Evolutionary conservation across 768 basidiomycete species (phyloP), one percentile per base, ranked within the genome.

Genomic region (Pleurotus platypus): DNA sequence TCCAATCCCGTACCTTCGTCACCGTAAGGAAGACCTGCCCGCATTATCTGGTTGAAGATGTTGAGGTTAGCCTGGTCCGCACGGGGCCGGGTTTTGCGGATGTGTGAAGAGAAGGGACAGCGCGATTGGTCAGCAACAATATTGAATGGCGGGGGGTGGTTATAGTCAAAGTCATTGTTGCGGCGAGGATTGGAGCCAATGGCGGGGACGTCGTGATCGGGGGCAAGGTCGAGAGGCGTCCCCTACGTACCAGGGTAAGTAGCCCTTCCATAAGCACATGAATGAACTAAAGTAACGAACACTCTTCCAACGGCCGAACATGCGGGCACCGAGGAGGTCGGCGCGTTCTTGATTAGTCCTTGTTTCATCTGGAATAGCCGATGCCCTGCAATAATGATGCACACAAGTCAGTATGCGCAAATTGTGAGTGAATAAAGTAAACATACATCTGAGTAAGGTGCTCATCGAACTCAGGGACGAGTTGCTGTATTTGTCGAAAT

Each of bases 11-110:
- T 11, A 61, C 63, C 61, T 50, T 62, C 60, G 1, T 59, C 59
- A 2, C 75, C 74, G 49, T 72, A 75, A 4, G 73, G 72, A 59
- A 71, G 71, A 18, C 70, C 70, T 7, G 64, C 60, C 18, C 72
- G 68, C 4, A 73, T 62, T 30, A 74, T 67, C 50, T 64, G 62
- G 43, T 62, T 63, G 12, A 1, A n/a, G 38, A 42, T 22, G 26
- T 27, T 55, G 0, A 55, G 20, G 30, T 58, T n/a, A 38, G 26
- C 42, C 63, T 64, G 59, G 55, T 63, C 61, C 38, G 66, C 65
- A 5, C 69, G 70, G 9, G 67, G 70, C n/a, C 53, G 58, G 7
- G 65, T 68, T 60, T 70, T 70, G 24, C 66, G 64, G 35, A 61
- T 64, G 49, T 68, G 66, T 1, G 66, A 63, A 18, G 61, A 58